Percentiles rank a stretch among this genome's conserved stretches.
phyloP scores from a whole-genome alignment of 148 eudicot species.

The Cornus florida region DNA sequence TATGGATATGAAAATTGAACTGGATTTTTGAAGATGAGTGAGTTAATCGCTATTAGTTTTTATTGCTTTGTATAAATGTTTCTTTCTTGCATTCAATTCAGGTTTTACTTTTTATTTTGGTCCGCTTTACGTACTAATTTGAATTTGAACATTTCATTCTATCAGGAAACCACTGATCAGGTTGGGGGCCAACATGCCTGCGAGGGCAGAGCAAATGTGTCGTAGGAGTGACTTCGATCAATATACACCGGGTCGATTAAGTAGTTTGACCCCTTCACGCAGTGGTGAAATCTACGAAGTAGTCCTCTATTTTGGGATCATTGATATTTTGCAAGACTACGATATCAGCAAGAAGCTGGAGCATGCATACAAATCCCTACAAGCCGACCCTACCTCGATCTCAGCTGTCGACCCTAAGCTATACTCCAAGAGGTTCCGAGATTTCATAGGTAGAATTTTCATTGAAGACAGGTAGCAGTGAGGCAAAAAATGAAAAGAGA shows the following conservation, averaged over 20 bases:
- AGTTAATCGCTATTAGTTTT: background rate
- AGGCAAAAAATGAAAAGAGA: background rate
- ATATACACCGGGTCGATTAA: slow-evolving; percentile 52
- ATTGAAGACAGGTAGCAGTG: slow-evolving; percentile 61
- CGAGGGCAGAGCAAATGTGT: slow-evolving; percentile 72
- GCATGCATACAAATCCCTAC: slow-evolving; percentile 91
- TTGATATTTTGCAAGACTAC: slow-evolving; percentile 90
- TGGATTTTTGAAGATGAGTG: background rate
- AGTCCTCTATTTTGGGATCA: slow-evolving; percentile 83
- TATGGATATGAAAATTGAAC: background rate
- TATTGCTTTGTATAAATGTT: background rate
- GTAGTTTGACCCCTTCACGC: slow-evolving; percentile 45
- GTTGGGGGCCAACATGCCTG: slow-evolving; percentile 94
- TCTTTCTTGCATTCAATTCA: background rate
- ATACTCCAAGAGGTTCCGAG: slow-evolving; percentile 83
- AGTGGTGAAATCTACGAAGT: slow-evolving; percentile 68
- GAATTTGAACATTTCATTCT: background rate
- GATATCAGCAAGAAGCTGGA: slow-evolving; percentile 90
- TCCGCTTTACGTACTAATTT: background rate
- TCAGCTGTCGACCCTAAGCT: slow-evolving; percentile 96
- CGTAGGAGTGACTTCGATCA: slow-evolving; percentile 80
- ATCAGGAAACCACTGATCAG: slow-evolving; percentile 81
- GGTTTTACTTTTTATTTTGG: background rate
- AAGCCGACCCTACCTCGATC: slow-evolving; percentile 84
- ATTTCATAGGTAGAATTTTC: slow-evolving; percentile 78